Base-by-base conservation (phyloP, 495 filamentous ascomycete species). In the Beverwykella pulmonaria region DNA sequence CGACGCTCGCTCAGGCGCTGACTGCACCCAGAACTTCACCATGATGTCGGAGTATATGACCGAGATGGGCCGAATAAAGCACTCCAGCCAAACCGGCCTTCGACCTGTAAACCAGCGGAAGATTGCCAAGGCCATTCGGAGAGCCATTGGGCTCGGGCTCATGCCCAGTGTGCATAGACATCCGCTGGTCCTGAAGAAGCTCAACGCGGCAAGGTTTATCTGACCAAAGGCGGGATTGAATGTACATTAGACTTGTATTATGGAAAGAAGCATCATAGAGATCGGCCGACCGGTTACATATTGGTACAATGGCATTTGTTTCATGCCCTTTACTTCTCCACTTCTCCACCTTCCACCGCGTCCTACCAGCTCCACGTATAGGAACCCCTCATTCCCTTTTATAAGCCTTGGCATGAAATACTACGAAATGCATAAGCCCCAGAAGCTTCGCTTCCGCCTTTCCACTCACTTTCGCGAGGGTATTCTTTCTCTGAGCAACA, bases 151-250 rank as follows among this genome's bases (percentile, higher is more conserved):
- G 5, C 80, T 97, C 63, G 94, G 94, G 2, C 80, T 98, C 46
- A 90, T 98, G 86, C 95, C 94, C 10, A 92, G 88, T 77, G 90
- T 95, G 58, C 92, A 98, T 81, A 77, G 81, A 65, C 95, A 98
- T 78, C 94, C 94, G n/a, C 91, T 97, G 76, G 80, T 97, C 27
- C 74, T 98, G 72, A 63, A 65, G 56, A 60, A 59, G 50, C 41
- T 29, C 53, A 22, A 19, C 10, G 23, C 53, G n/a, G 32, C 30
- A 15, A 39, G 53, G 20, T 57, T 57, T 44, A 8, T 57, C 14
- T 54, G 26, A 29, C n/a, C n/a, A 23, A 25, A 29, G 9, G 5
- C 9, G 4, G n/a, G 20, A 19, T 17, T 4, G 48, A 52, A 52
- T 29, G 48, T 52, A 29, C 39, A n/a, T 44, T 52, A 52, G 9